phyloP scores from a whole-genome alignment of 2,329 filamentous ascomycete genomes.

The Colletotrichum sidae region DNA sequence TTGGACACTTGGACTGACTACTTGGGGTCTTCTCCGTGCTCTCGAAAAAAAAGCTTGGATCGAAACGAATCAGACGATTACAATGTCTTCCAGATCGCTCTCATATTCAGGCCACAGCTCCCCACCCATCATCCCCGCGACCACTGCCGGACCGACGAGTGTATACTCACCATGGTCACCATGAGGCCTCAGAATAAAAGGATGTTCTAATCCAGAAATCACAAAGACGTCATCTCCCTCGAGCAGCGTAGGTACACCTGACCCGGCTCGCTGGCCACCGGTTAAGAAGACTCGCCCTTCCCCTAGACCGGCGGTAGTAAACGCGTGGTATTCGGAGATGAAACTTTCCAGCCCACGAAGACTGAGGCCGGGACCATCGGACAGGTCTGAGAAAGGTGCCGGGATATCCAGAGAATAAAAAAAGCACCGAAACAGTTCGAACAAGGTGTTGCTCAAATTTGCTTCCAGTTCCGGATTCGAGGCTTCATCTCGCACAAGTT shows the following conservation, averaged over 20 bases:
- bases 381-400: too few relatives aligned
- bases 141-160: not conserved
- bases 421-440: too few relatives aligned
- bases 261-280: fast-evolving
- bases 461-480: too few relatives aligned
- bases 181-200: not conserved
- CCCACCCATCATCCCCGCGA: not conserved
- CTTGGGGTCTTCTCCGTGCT: too few relatives aligned
- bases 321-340: fast-evolving
- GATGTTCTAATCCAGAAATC: fast-evolving
- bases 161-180: not conserved
- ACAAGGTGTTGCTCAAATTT: too few relatives aligned
- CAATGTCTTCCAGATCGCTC: not conserved
- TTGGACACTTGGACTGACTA: too few relatives aligned
- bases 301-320: fast-evolving
- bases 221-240: not conserved
- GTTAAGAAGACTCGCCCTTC: not conserved
- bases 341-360: fast-evolving
- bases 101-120: not conserved
- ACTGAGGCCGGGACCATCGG: too few relatives aligned
- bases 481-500: too few relatives aligned
- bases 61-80: too few relatives aligned
- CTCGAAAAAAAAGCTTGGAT: too few relatives aligned
- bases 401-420: too few relatives aligned
- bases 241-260: fast-evolving